A percentile compares a stretch with the other conserved stretches of the same genome.
Evolutionary conservation across 2,329 filamentous ascomycete species (phyloP).

Genomic region (Penicillium occitanis): DNA sequence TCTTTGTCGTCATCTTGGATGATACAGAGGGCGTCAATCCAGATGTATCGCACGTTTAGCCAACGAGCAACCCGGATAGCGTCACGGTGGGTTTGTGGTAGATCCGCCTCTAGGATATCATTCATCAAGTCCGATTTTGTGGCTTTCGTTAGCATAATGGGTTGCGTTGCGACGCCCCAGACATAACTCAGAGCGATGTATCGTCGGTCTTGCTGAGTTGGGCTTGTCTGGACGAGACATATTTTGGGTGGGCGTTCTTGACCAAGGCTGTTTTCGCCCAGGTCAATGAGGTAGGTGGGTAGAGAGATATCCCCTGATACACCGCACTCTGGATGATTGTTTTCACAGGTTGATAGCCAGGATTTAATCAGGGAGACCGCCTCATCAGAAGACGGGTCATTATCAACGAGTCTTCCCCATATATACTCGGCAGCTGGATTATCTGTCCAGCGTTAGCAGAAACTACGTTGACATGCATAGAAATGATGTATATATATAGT

Average conservation of each 20-base stretch:
- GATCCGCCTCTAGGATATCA: neutral
- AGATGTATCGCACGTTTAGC: slow-evolving; percentile 12
- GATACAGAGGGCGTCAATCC: slow-evolving; percentile 16
- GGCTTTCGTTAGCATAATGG: slow-evolving; percentile 3
- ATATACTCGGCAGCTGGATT: slow-evolving; percentile 14
- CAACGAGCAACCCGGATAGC: slow-evolving; percentile 11
- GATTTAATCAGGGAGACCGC: neutral
- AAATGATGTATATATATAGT: neutral
- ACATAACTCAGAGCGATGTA: slow-evolving; percentile 14
- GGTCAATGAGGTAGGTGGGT: slow-evolving; percentile 14
- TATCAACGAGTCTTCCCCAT: slow-evolving; percentile 1
- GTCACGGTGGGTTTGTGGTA: slow-evolving; percentile 14
- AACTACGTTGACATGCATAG: too few relatives aligned
- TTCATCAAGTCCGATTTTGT: slow-evolving; percentile 6
- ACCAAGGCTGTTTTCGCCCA: neutral
- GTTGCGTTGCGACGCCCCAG: slow-evolving; percentile 9
- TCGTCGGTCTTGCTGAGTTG: slow-evolving; percentile 4
- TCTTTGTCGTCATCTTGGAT: slow-evolving; percentile 15
- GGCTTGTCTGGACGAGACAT: slow-evolving; percentile 9
- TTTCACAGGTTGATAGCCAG: slow-evolving; percentile 1
- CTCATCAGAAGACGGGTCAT: neutral
- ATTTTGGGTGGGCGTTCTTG: neutral
- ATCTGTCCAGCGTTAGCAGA: neutral
- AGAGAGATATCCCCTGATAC: neutral
- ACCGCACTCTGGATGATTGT: neutral